Evolutionary conservation across 768 basidiomycete genomes (phyloP), one percentile per base, ranked within the genome.

Genomic region (Sporobolomyces phaffii): DNA sequence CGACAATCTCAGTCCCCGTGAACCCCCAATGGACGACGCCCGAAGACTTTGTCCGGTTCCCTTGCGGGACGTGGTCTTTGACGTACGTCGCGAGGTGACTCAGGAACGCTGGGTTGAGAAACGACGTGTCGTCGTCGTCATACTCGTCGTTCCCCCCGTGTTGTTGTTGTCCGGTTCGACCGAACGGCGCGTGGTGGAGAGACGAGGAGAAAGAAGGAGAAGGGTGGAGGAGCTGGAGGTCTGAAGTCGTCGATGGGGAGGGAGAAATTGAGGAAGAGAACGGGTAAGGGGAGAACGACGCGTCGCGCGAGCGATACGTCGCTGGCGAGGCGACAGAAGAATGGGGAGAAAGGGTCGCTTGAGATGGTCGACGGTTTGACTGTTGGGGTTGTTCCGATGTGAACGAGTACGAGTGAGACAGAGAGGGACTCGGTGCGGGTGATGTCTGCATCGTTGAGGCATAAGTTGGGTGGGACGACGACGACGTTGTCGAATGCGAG

Each of bases 1-100:
- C 89, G 70, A 98, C 91, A 40, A 94, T 85, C 74, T 97, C 91
- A 74, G 89, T 90, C 9, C 94, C 94, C 4, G 94, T 97, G 73
- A 98, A 97, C 26, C 90, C 88, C 5, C 85, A 81, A 76, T 94
- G 94, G 4, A 89, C 88, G 45, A 97, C 89, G 61, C 52, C 34
- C 11, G 91, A 89, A 10, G 90, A 91, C 79, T 97, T 96, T 67
- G 90, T 88, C 73, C 96, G 93, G 10, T 84, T 85, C 10, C 85
- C 86, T 60, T 89, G 82, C 5, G 89, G 90, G 3, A 98, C 90
- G 75, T 90, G 88, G 78, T 98, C 93, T 61, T 88, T 83, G 62
- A 98, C 78, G 75, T 89, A 86, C 40, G 93, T 87, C 2, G 91
- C 92, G 51, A 96, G 84, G 76, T 99, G 88, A 36, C 86, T 88